phyloP scores from a whole-genome alignment of 345 rosid species.

The Eutrema heterophyllum region DNA sequence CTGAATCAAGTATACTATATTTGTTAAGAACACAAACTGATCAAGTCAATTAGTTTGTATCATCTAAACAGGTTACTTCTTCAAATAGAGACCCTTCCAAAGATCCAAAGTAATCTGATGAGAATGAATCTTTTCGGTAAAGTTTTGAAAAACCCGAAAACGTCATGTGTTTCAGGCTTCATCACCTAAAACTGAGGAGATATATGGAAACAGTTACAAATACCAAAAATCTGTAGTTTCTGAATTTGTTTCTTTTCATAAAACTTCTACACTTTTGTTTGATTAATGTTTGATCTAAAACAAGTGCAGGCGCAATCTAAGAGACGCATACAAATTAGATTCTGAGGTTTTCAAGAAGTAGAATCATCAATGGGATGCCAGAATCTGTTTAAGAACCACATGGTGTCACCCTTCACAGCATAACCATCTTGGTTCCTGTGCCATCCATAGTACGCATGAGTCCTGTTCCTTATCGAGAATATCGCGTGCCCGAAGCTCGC shows the following conservation, averaged over 20 bases:
- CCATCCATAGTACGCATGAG: slow-evolving; percentile 73
- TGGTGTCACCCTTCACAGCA: slow-evolving; percentile 66
- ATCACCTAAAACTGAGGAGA: not conserved
- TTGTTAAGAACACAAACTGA: no score
- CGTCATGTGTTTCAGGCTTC: no score
- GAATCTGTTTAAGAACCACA: slow-evolving; percentile 72
- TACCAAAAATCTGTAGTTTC: not conserved
- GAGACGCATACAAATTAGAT: not conserved
- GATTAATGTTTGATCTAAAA: not conserved
- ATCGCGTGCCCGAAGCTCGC: slow-evolving; percentile 88
- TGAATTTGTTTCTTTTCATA: not conserved
- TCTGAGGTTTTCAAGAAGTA: not conserved
- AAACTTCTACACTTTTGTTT: not conserved
- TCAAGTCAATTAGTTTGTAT: no score
- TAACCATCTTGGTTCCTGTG: slow-evolving; percentile 78
- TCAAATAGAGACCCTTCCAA: no score
- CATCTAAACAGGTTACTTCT: no score
- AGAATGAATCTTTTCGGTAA: no score
- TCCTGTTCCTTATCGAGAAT: slow-evolving; percentile 63
- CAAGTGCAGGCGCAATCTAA: not conserved
- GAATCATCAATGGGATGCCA: slow-evolving; percentile 66
- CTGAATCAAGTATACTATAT: no score
- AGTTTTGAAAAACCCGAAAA: no score
- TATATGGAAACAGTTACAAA: not conserved
- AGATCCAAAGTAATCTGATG: no score